Evolutionary conservation across 225 moss, liverwort and hornwort genomes (phyloP).

Genomic region (Pseudoscleropodium purum): DNA sequence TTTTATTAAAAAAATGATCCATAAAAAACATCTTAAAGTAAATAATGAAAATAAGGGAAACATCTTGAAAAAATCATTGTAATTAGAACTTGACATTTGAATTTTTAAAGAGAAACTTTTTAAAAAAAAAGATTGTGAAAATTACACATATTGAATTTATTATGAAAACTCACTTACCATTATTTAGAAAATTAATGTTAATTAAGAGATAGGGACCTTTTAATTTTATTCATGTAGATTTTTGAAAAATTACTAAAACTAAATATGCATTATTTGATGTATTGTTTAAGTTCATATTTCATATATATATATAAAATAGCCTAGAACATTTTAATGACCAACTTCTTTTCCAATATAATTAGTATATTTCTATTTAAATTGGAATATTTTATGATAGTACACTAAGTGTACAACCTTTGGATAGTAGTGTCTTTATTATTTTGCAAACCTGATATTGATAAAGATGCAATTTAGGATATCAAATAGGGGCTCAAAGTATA

Average conservation of each 20-base stretch:
- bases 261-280: background rate
- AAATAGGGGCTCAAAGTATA: rapidly evolving
- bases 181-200: background rate
- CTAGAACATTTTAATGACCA: background rate
- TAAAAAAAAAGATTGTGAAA: background rate
- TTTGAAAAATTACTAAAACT: background rate
- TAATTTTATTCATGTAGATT: background rate
- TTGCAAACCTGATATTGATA: rapidly evolving
- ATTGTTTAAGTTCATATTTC: background rate
- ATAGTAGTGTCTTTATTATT: background rate
- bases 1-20: background rate
- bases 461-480: background rate
- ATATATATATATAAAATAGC: background rate
- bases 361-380: no score
- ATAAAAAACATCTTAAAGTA: background rate
- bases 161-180: background rate
- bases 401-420: rapidly evolving
- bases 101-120: background rate
- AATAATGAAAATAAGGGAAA: background rate
- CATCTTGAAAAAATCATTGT: background rate
- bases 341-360: background rate
- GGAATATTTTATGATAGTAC: background rate
- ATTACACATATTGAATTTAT: background rate
- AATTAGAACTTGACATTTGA: background rate
- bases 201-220: background rate